Conservation (phyloP, 768 basidiomycete genomes). For the Coprinopsis cinerea region DNA sequence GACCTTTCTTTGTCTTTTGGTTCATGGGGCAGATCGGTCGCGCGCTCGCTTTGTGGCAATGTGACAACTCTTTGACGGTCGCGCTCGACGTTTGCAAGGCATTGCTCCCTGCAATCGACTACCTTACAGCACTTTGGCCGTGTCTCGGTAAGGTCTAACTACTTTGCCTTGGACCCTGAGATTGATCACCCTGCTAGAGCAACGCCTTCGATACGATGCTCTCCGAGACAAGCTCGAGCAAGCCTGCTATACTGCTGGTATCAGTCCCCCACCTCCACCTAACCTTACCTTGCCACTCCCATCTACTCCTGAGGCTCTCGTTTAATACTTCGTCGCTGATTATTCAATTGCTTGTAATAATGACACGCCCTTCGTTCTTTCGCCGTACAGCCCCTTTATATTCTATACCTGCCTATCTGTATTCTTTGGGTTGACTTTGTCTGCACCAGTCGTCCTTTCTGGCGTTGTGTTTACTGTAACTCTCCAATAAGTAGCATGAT, state of each 20-base stretch:
- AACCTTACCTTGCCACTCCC: conserved; percentile 33
- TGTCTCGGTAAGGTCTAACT: conserved; percentile 59
- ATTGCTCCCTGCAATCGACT: conserved; percentile 56
- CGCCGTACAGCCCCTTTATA: no score
- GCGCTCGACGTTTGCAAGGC: conserved; percentile 60
- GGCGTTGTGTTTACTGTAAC: no score
- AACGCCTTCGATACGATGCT: conserved; percentile 40
- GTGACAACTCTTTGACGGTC: conserved; percentile 49
- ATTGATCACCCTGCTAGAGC: conserved; percentile 34
- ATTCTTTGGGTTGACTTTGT: no score
- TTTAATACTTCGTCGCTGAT: no score
- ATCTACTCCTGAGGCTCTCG: conserved; percentile 8
- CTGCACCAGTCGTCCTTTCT: no score
- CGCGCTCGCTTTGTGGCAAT: conserved; percentile 53
- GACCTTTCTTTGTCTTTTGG: conserved; percentile 71
- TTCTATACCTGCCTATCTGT: no score
- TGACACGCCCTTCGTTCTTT: no score
- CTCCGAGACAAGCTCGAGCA: conserved; percentile 40
- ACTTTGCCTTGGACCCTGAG: no score
- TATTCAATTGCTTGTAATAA: no score
- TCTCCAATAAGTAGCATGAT: no score
- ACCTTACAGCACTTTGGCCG: conserved; percentile 59
- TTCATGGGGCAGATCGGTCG: conserved; percentile 67
- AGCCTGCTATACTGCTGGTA: conserved; percentile 44
- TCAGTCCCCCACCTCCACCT: conserved; percentile 38